Percentiles rank a stretch among this genome's conserved stretches.
phyloP scores from a whole-genome alignment of 1,284 basidiomycete species.

The Microbotryum lychnidis-dioicae region DNA sequence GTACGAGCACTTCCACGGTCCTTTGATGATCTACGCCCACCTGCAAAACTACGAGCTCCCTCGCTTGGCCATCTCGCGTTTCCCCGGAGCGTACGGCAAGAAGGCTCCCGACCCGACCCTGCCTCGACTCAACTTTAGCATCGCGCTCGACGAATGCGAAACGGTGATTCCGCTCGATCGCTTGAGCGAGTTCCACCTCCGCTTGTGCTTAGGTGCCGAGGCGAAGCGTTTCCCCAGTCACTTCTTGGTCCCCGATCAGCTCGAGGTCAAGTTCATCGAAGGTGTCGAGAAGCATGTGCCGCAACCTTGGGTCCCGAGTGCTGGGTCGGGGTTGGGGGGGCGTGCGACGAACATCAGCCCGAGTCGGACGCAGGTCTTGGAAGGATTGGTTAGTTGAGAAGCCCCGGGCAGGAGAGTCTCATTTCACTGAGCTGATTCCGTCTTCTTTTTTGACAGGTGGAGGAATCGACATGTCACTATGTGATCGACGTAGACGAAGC shows the following conservation, averaged over 20 bases:
- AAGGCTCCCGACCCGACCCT: slow-evolving; percentile 21
- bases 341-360: slow-evolving; percentile 58
- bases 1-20: slow-evolving; percentile 83
- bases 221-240: slow-evolving; percentile 93
- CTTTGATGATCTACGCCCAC: slow-evolving; percentile 62
- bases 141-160: slow-evolving; percentile 42
- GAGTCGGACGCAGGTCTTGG: slow-evolving; percentile 68
- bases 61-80: slow-evolving; percentile 58
- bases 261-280: slow-evolving; percentile 77
- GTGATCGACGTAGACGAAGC: slow-evolving; percentile 64
- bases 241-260: slow-evolving; percentile 74
- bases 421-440: not conserved
- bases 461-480: slow-evolving; percentile 68
- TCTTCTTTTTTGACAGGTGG: slow-evolving; percentile 48
- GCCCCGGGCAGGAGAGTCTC: slow-evolving; percentile 59
- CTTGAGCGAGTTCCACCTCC: slow-evolving; percentile 61
- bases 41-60: slow-evolving; percentile 76
- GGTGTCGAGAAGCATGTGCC: slow-evolving; percentile 85
- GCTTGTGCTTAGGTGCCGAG: slow-evolving; percentile 85
- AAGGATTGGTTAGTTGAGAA: slow-evolving; percentile 56
- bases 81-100: slow-evolving; percentile 37
- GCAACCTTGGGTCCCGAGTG: slow-evolving; percentile 56
- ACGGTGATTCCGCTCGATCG: slow-evolving; percentile 63
- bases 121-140: slow-evolving; percentile 20
- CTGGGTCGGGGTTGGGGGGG: slow-evolving; percentile 51